A percentile compares a stretch with the other conserved stretches of the same genome.
Conservation (phyloP, 163 green algal genomes). For the Volvox carteri region DNA sequence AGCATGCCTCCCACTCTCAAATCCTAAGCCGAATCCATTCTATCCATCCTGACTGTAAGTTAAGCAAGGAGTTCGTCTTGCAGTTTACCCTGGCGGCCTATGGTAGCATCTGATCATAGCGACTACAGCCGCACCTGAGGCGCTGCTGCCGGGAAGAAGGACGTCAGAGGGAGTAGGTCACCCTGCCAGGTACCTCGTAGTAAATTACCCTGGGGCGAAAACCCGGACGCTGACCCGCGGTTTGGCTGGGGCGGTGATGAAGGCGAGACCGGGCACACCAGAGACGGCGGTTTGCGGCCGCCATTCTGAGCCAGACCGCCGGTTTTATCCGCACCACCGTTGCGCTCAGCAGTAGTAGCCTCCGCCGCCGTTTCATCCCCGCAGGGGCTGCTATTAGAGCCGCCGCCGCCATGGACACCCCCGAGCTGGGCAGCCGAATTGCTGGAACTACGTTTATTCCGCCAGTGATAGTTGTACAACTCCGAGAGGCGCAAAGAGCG, state of each 20-base stretch:
- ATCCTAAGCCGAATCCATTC: too few species aligned
- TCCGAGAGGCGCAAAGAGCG: neutral
- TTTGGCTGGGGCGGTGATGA: neutral
- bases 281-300: neutral
- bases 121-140: neutral
- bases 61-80: too few species aligned
- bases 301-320: too few species aligned
- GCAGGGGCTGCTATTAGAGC: neutral
- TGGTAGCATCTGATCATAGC: too few species aligned
- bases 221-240: neutral
- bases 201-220: neutral
- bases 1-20: too few species aligned
- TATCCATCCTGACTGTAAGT: too few species aligned
- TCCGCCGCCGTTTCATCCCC: neutral
- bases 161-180: conserved; percentile 32
- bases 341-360: neutral
- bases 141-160: conserved; percentile 8
- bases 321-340: too few species aligned
- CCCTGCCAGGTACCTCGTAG: conserved; percentile 33
- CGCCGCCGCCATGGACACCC: too few species aligned
- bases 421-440: too few species aligned
- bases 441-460: too few species aligned
- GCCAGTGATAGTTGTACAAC: neutral
- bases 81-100: too few species aligned
- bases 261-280: neutral